phyloP scores from a whole-genome alignment of 2,329 filamentous ascomycete species.

The Penicillium sp. region DNA sequence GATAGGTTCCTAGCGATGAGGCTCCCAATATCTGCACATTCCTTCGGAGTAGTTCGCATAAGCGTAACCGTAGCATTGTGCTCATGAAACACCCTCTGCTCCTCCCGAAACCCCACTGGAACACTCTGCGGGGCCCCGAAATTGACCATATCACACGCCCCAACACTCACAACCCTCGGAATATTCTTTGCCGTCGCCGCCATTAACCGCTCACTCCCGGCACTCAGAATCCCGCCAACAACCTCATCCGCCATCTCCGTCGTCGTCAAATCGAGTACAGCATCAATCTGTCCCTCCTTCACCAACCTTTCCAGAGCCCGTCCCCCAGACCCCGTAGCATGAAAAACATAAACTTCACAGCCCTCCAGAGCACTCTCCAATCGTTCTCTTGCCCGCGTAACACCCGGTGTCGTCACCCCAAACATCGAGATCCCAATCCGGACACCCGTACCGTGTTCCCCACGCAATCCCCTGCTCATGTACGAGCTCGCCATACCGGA shows the following conservation, averaged over 20 bases:
- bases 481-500: constrained; percentile 55
- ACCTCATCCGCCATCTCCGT: constrained; percentile 64
- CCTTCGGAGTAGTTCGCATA: constrained; percentile 59
- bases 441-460: constrained; percentile 30
- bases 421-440: constrained; percentile 67
- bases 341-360: constrained; percentile 63
- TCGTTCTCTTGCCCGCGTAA: constrained; percentile 52
- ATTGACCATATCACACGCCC: constrained; percentile 60
- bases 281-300: constrained; percentile 56
- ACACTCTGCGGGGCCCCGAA: constrained; percentile 57
- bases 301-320: constrained; percentile 65
- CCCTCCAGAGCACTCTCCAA: constrained; percentile 45
- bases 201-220: constrained; percentile 55
- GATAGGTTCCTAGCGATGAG: constrained; percentile 56
- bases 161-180: constrained; percentile 55
- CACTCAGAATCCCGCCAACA: constrained; percentile 60
- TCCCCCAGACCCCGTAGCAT: constrained; percentile 66
- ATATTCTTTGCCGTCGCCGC: constrained; percentile 57
- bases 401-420: constrained; percentile 66
- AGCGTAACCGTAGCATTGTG: constrained; percentile 66
- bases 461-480: neutral
- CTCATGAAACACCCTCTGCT: constrained; percentile 48
- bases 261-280: constrained; percentile 66
- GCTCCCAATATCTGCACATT: constrained; percentile 53
- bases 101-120: constrained; percentile 35